phyloP scores from a whole-genome alignment of 2,329 filamentous ascomycete genomes.

The Penicillium sp. region DNA sequence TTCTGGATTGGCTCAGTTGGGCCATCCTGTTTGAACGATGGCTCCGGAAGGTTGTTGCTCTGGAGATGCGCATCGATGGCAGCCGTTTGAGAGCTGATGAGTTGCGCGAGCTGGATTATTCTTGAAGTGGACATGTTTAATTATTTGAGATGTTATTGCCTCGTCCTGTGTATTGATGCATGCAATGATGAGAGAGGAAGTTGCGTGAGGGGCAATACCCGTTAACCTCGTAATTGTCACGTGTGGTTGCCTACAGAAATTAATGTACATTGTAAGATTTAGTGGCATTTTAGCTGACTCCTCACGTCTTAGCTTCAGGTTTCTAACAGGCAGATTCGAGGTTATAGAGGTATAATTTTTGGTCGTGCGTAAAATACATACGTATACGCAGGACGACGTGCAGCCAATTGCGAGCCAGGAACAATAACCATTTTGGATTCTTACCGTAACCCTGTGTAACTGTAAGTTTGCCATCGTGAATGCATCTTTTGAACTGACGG shows the following conservation, averaged over 20 bases:
- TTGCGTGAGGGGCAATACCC: background rate
- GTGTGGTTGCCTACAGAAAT: background rate
- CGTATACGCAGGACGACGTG: background rate
- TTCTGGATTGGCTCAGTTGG: constrained; percentile 9
- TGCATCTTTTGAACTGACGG: background rate
- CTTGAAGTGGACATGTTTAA: constrained; percentile 10
- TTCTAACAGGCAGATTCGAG: too few relatives aligned
- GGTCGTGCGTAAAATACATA: background rate
- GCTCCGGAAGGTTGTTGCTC: constrained; percentile 7
- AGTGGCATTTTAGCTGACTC: too few relatives aligned
- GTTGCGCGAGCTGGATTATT: constrained; percentile 11
- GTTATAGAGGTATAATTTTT: too few relatives aligned
- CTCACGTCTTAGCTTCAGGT: too few relatives aligned
- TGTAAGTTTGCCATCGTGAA: background rate
- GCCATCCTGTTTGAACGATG: constrained; percentile 10
- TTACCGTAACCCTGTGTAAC: background rate
- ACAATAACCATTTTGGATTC: background rate
- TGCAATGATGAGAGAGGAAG: background rate
- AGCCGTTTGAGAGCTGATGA: constrained; percentile 11
- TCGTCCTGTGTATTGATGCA: background rate
- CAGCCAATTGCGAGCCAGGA: background rate
- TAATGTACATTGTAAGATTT: too few relatives aligned
- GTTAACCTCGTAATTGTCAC: background rate
- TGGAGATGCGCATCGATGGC: constrained; percentile 9
- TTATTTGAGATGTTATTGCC: background rate